Evolutionary conservation across 306 rosid genomes (phyloP).

Genomic region (Casuarina glauca): DNA sequence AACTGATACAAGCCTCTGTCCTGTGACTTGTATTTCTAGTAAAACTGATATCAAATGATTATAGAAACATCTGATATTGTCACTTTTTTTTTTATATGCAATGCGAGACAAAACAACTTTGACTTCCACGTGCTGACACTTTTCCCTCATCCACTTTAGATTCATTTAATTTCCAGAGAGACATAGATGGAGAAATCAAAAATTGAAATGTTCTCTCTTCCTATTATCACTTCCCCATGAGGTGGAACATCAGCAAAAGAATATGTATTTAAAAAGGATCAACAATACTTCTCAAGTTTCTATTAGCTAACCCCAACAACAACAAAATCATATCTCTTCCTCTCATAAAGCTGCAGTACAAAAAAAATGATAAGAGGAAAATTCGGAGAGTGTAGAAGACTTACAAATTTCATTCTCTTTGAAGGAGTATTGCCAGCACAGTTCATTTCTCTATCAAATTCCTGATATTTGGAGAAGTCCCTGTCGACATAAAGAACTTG

Average conservation of each 20-base stretch:
- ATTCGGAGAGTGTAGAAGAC: constrained; percentile 48
- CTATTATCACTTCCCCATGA: not conserved
- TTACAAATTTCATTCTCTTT: constrained; percentile 77
- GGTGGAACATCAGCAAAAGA: not conserved
- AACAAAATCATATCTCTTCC: constrained; percentile 10
- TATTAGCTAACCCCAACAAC: constrained; percentile 1
- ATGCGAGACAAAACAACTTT: not conserved
- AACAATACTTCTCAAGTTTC: not conserved
- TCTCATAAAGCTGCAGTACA: constrained; percentile 12
- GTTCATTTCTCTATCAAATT: constrained; percentile 74
- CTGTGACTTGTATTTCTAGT: no score
- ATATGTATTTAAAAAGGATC: not conserved
- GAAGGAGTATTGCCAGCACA: constrained; percentile 63
- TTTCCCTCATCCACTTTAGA: not conserved
- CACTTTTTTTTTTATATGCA: no score
- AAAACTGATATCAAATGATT: no score
- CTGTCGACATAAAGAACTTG: constrained; percentile 35
- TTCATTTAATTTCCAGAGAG: not conserved
- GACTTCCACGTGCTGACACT: no score
- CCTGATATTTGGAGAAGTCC: constrained; percentile 73
- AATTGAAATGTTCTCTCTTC: not conserved
- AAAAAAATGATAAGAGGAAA: constrained; percentile 23
- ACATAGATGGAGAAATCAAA: not conserved
- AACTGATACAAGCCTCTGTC: no score
- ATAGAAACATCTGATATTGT: no score